Percentiles rank a stretch among this genome's conserved stretches.
These are phyloP conservation scores for Tremella mesenterica DNA, from an alignment of 768 basidiomycete genomes.

Conservation along the genomic window DNA sequence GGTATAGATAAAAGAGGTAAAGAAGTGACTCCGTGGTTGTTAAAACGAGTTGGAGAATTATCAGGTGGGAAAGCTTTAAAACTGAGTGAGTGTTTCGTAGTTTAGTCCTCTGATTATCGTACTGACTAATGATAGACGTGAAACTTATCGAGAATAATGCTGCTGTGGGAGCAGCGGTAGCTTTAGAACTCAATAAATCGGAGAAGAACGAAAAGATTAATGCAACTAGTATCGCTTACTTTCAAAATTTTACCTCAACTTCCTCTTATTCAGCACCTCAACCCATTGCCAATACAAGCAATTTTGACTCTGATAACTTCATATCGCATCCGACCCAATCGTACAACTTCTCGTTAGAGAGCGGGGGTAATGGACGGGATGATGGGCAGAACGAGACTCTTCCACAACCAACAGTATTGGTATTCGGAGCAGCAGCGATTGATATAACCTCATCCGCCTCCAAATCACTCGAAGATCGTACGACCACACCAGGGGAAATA, in stretches of 20 bases:
- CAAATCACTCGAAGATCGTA: conserved; percentile 49
- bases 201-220: conserved; percentile 19
- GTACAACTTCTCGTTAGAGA: neutral
- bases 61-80: conserved; percentile 65
- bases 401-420: conserved; percentile 48
- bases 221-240: conserved; percentile 20
- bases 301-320: too few species aligned
- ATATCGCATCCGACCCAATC: neutral
- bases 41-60: conserved; percentile 71
- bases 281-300: neutral
- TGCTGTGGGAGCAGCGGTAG: conserved; percentile 53
- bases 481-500: conserved; percentile 73
- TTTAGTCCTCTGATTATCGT: neutral
- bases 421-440: conserved; percentile 80
- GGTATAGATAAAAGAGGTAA: conserved; percentile 75
- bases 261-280: neutral
- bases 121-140: conserved; percentile 53
- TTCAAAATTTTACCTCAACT: neutral
- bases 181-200: conserved; percentile 56
- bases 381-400: neutral
- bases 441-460: conserved; percentile 58
- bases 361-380: neutral
- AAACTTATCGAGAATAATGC: conserved; percentile 86
- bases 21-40: conserved; percentile 88
- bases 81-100: conserved; percentile 52